Evolutionary conservation across 192 early-diverging fungal species (phyloP).

Genomic region (Spizellomyces sp.): DNA sequence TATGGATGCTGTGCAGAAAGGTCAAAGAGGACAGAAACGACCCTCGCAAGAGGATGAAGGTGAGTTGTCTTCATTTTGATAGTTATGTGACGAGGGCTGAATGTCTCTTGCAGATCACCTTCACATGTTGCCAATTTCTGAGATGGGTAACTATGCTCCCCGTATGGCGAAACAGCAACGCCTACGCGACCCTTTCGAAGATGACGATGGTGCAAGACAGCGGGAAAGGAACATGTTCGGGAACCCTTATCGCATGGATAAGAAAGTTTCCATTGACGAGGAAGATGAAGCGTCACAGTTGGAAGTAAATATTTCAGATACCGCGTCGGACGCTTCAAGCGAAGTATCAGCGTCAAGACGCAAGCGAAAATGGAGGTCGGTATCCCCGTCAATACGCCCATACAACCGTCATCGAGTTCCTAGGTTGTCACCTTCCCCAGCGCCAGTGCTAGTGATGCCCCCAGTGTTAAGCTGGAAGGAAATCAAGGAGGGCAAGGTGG

Average conservation of each 20-base stretch:
- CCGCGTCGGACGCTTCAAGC: background rate
- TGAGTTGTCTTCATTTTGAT: slow-evolving; percentile 48
- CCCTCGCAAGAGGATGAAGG: slow-evolving; percentile 39
- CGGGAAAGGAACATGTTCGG: slow-evolving; percentile 72
- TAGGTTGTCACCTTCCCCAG: slow-evolving; percentile 2
- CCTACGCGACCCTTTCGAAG: slow-evolving; percentile 66
- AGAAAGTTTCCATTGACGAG: slow-evolving; percentile 20
- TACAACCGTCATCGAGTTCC: background rate
- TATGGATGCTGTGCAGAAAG: no score
- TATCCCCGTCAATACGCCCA: background rate
- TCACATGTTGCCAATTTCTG: slow-evolving; percentile 57
- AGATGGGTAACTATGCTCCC: slow-evolving; percentile 70
- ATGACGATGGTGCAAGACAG: slow-evolving; percentile 62
- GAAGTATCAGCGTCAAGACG: background rate
- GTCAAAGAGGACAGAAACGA: background rate
- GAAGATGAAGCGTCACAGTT: slow-evolving; percentile 27
- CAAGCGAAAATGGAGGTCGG: background rate
- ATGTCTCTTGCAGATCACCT: no score
- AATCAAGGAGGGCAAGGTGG: background rate
- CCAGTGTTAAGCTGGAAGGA: background rate
- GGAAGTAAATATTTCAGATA: background rate
- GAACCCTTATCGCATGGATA: slow-evolving; percentile 56
- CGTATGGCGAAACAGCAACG: slow-evolving; percentile 60
- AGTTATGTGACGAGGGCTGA: no score
- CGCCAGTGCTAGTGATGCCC: background rate